Evolutionary conservation across 2,329 filamentous ascomycete genomes (phyloP).

Genomic region (Aspergillus clavatus): DNA sequence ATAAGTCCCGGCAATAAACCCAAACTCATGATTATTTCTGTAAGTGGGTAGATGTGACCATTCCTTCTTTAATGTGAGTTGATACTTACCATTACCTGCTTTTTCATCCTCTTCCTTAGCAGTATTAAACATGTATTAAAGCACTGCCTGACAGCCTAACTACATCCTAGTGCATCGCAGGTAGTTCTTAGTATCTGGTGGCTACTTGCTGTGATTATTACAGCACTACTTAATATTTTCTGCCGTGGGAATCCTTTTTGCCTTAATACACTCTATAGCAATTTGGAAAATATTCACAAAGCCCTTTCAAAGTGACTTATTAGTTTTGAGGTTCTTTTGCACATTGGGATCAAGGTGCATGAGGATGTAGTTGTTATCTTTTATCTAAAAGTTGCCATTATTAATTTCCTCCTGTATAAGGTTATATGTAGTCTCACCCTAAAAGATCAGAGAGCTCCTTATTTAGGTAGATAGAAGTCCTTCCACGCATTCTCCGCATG

Average conservation of each 20-base stretch:
- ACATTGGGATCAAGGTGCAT: conserved; percentile 20
- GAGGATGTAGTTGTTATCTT: conserved; percentile 13
- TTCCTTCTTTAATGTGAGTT: conserved; percentile 13
- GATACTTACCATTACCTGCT: conserved; percentile 23
- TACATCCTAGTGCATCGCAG: conserved; percentile 23
- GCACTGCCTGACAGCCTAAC: conserved; percentile 25
- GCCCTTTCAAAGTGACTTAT: conserved; percentile 32
- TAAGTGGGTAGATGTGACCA: conserved; percentile 25
- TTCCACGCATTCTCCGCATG: conserved; percentile 33
- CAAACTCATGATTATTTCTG: conserved; percentile 37
- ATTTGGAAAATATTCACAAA: conserved; percentile 32
- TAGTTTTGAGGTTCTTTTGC: conserved; percentile 27
- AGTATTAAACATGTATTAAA: conserved; percentile 22
- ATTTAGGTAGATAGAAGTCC: conserved; percentile 40
- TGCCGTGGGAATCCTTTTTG: conserved; percentile 18
- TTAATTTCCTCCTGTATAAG: conserved; percentile 15
- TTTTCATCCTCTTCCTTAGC: conserved; percentile 24
- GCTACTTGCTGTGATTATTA: conserved; percentile 23
- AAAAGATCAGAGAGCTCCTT: conserved; percentile 24
- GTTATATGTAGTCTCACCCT: conserved; percentile 25
- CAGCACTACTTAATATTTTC: conserved; percentile 20
- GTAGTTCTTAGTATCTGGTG: conserved; percentile 26
- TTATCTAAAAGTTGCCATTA: conserved; percentile 16
- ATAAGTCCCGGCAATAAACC: conserved; percentile 26
- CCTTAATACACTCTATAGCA: conserved; percentile 19